A percentile compares a stretch with the other conserved stretches of the same genome.
Evolutionary conservation across 2,329 filamentous ascomycete genomes (phyloP).

Genomic region (Alternaria sp.): DNA sequence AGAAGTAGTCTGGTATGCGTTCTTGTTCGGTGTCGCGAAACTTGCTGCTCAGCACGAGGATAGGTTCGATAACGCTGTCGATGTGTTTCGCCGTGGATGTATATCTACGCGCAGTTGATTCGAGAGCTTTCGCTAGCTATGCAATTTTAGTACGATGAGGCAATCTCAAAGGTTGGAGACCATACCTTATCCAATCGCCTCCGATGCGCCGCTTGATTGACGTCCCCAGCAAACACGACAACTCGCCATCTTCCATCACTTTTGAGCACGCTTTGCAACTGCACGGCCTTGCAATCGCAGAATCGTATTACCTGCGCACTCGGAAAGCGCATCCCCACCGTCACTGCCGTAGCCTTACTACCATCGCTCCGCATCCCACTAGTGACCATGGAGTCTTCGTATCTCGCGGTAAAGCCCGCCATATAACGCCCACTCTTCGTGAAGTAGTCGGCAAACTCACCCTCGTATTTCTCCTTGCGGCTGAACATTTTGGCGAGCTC

Average conservation of each 20-base stretch:
- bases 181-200: conserved; percentile 53
- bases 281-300: conserved; percentile 67
- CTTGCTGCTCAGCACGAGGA: conserved; percentile 63
- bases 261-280: conserved; percentile 59
- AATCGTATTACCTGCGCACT: conserved; percentile 68
- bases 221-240: conserved; percentile 60
- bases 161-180: background rate
- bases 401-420: conserved; percentile 66
- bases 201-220: conserved; percentile 39
- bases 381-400: conserved; percentile 62
- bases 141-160: background rate
- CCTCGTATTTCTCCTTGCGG: conserved; percentile 54
- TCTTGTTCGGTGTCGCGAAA: conserved; percentile 61
- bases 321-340: conserved; percentile 60
- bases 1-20: conserved; percentile 65
- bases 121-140: conserved; percentile 33
- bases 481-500: conserved; percentile 63
- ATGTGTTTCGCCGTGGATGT: conserved; percentile 56
- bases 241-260: conserved; percentile 64
- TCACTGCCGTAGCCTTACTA: conserved; percentile 50
- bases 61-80: conserved; percentile 66
- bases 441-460: conserved; percentile 66
- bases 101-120: conserved; percentile 51
- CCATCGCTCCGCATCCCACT: conserved; percentile 40
- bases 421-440: conserved; percentile 67